These are phyloP conservation scores for Lanmaoa rubissima DNA, from an alignment of 768 basidiomycete species.

Conservation along the genomic window DNA sequence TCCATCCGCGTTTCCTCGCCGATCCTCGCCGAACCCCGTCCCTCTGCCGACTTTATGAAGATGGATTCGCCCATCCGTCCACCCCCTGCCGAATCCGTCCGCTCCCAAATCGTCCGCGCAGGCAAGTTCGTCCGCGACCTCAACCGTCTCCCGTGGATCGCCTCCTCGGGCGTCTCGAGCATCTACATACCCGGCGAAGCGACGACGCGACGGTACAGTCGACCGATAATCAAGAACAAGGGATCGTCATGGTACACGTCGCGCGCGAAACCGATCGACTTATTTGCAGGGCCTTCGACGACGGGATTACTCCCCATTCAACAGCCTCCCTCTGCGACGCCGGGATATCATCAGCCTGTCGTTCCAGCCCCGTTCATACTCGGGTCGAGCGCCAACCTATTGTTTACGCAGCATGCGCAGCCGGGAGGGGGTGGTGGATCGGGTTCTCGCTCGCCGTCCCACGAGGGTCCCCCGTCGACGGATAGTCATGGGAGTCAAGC, in stretches of 20 bases:
- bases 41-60: slow-evolving; percentile 47
- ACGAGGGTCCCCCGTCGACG: slow-evolving; percentile 29
- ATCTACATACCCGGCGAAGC: slow-evolving; percentile 45
- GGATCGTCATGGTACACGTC: slow-evolving; percentile 30
- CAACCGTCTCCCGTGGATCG: slow-evolving; percentile 47
- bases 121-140: slow-evolving; percentile 38
- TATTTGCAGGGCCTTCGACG: slow-evolving; percentile 33
- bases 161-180: slow-evolving; percentile 43
- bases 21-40: slow-evolving; percentile 40
- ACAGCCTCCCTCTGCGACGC: neutral
- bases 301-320: slow-evolving; percentile 28
- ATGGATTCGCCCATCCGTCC: slow-evolving; percentile 46
- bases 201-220: slow-evolving; percentile 28
- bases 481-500: slow-evolving; percentile 34
- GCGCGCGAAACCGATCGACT: slow-evolving; percentile 28
- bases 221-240: slow-evolving; percentile 26
- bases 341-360: slow-evolving; percentile 2
- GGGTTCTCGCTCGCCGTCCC: slow-evolving; percentile 30
- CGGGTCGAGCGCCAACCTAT: slow-evolving; percentile 30
- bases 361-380: slow-evolving; percentile 31
- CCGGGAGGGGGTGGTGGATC: neutral
- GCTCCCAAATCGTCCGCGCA: slow-evolving; percentile 37
- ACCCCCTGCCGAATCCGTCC: slow-evolving; percentile 33
- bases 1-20: slow-evolving; percentile 35
- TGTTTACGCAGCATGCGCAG: slow-evolving; percentile 25